Percentiles rank a stretch among this genome's conserved stretches.
Conservation (phyloP, 495 filamentous ascomycete species). For the Chaetomidium leptoderma region DNA sequence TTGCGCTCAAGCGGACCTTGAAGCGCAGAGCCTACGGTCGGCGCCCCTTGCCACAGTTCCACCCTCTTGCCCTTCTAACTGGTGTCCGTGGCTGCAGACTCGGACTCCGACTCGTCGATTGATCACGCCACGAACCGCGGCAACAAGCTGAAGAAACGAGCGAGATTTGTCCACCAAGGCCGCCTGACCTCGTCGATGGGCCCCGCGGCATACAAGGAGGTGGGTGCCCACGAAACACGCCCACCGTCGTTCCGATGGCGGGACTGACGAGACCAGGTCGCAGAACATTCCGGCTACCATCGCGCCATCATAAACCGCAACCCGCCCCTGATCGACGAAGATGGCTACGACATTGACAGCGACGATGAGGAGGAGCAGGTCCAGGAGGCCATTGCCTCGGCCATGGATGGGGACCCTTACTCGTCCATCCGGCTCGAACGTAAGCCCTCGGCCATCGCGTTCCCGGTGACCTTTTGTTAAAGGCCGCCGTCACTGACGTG, state of each 20-base stretch:
- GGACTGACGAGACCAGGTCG: slow-evolving; percentile 50
- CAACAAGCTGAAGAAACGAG: slow-evolving; percentile 82
- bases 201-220: slow-evolving; percentile 80
- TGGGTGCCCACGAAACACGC: slow-evolving; percentile 34
- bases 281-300: slow-evolving; percentile 79
- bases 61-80: slow-evolving; percentile 3
- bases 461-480: background rate
- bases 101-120: slow-evolving; percentile 82
- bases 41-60: background rate
- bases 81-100: slow-evolving; percentile 48
- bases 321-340: slow-evolving; percentile 69
- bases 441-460: slow-evolving; percentile 41
- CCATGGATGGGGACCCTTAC: slow-evolving; percentile 78
- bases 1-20: slow-evolving; percentile 25
- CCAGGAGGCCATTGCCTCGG: slow-evolving; percentile 61
- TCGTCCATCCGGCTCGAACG: slow-evolving; percentile 76
- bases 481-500: slow-evolving; percentile 2
- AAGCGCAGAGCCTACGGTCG: slow-evolving; percentile 33
- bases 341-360: slow-evolving; percentile 80
- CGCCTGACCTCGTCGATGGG: slow-evolving; percentile 64
- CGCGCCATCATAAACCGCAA: slow-evolving; percentile 80
- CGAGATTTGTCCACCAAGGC: slow-evolving; percentile 73
- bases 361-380: slow-evolving; percentile 67
- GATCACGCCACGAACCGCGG: slow-evolving; percentile 79
- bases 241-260: background rate